A percentile compares a stretch with the other conserved stretches of the same genome.
Evolutionary conservation across 2,329 filamentous ascomycete genomes (phyloP).

Genomic region (Hirsutella minnesotensis): DNA sequence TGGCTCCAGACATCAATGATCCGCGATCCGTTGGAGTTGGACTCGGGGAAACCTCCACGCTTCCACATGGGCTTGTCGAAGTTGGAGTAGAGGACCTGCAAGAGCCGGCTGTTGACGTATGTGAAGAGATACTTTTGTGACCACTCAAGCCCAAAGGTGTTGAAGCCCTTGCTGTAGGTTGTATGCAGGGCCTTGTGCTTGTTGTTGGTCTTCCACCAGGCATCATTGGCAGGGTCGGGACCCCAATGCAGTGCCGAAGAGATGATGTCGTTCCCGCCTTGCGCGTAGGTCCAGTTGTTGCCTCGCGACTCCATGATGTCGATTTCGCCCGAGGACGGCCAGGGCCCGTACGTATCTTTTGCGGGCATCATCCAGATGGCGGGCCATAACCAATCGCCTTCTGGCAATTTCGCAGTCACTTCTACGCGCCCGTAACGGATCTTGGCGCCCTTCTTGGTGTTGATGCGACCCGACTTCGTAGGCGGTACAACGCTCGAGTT

Average conservation of each 20-base stretch:
- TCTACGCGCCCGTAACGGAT: constrained; percentile 78
- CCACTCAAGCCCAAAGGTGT: constrained; percentile 78
- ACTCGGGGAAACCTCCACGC: constrained; percentile 54
- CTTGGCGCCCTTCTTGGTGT: constrained; percentile 55
- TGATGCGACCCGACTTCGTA: constrained; percentile 65
- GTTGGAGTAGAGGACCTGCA: constrained; percentile 71
- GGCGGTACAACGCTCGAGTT: constrained; percentile 70
- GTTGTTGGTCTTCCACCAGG: constrained; percentile 73
- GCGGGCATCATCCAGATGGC: constrained; percentile 86
- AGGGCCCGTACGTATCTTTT: constrained; percentile 58
- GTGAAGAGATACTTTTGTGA: constrained; percentile 81
- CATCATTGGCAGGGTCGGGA: constrained; percentile 58
- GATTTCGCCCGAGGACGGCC: constrained; percentile 74
- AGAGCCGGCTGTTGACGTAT: constrained; percentile 67
- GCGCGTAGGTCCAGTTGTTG: constrained; percentile 65
- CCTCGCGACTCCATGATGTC: constrained; percentile 73
- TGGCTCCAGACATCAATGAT: constrained; percentile 52
- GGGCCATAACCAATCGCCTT: constrained; percentile 81
- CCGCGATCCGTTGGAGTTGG: constrained; percentile 52
- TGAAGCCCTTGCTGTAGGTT: constrained; percentile 56
- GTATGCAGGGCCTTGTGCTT: constrained; percentile 66
- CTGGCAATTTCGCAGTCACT: constrained; percentile 63
- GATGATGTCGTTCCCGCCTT: constrained; percentile 72
- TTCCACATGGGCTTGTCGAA: constrained; percentile 58
- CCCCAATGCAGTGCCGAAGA: constrained; percentile 77